Conservation (phyloP, 768 basidiomycete species). For the Lactarius vividus region DNA sequence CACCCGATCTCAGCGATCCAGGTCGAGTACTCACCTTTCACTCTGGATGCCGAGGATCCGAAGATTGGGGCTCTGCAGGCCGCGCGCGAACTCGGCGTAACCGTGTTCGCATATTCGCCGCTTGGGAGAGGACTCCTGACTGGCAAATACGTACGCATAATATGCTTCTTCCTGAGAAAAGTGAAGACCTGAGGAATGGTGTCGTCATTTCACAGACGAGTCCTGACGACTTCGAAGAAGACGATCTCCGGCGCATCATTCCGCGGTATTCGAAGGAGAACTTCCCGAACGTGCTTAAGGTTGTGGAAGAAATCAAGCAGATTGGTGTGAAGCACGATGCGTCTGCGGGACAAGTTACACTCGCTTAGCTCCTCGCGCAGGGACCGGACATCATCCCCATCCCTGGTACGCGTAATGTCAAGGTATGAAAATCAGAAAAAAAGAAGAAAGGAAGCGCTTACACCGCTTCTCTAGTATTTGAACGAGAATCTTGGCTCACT, state of each 20-base stretch:
- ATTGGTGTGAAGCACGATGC: slow-evolving; percentile 40
- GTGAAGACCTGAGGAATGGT: background rate
- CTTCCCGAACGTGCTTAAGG: slow-evolving; percentile 44
- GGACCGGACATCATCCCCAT: slow-evolving; percentile 47
- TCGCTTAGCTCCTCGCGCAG: slow-evolving; percentile 52
- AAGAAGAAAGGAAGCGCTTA: background rate
- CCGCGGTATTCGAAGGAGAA: slow-evolving; percentile 43
- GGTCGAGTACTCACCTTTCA: slow-evolving; percentile 40
- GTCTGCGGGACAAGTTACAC: slow-evolving; percentile 45
- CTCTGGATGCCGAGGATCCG: slow-evolving; percentile 38
- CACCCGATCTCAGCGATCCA: slow-evolving; percentile 39
- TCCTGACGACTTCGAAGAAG: slow-evolving; percentile 41
- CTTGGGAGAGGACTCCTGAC: slow-evolving; percentile 49
- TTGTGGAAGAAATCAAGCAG: slow-evolving; percentile 38
- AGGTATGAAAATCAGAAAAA: slow-evolving; percentile 26
- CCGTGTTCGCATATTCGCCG: slow-evolving; percentile 45
- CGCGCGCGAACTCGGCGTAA: slow-evolving; percentile 42
- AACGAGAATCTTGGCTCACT: slow-evolving; percentile 20
- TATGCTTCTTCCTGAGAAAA: background rate
- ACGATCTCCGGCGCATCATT: slow-evolving; percentile 38
- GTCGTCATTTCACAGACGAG: slow-evolving; percentile 33
- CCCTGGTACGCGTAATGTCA: slow-evolving; percentile 45
- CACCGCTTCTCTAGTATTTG: slow-evolving; percentile 7
- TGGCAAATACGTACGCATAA: slow-evolving; percentile 40
- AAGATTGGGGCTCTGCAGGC: slow-evolving; percentile 35